phyloP scores from a whole-genome alignment of 2,329 filamentous ascomycete species.

The Cryoendolithus antarcticus region DNA sequence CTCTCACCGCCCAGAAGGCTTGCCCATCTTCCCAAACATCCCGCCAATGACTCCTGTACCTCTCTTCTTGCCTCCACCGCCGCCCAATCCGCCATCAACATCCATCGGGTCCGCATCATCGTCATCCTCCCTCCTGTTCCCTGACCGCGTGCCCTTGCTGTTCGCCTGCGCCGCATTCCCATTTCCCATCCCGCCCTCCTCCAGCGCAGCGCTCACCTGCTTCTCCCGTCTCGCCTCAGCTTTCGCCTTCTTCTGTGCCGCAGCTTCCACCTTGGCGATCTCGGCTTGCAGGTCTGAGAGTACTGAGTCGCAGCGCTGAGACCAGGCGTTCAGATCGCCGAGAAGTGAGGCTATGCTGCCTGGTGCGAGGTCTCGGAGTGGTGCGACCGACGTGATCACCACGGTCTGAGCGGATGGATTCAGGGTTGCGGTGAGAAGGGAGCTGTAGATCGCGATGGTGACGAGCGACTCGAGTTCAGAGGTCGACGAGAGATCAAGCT shows the following conservation, averaged over 20 bases:
- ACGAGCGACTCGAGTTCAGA: constrained; percentile 75
- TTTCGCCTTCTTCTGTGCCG: constrained; percentile 29
- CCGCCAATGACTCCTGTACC: constrained; percentile 1
- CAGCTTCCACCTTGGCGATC: constrained; percentile 50
- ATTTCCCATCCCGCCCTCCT: constrained; percentile 9
- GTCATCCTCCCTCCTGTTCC: constrained; percentile 7
- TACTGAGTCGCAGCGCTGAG: constrained; percentile 60
- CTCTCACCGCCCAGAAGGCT: background rate
- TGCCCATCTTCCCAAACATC: constrained; percentile 4
- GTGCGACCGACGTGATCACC: constrained; percentile 65
- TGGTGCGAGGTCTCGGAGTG: constrained; percentile 74
- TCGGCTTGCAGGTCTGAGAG: constrained; percentile 65
- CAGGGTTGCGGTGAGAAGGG: constrained; percentile 68
- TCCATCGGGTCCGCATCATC: constrained; percentile 23
- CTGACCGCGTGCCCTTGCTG: constrained; percentile 6
- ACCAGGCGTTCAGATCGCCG: constrained; percentile 59
- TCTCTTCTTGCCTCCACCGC: constrained; percentile 6
- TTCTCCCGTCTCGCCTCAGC: constrained; percentile 29
- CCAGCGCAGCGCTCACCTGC: constrained; percentile 24
- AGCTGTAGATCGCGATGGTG: constrained; percentile 76
- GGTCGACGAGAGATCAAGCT: constrained; percentile 55
- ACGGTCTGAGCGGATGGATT: constrained; percentile 66
- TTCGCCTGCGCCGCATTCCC: constrained; percentile 7
- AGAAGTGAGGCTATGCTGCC: constrained; percentile 59
- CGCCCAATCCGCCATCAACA: constrained; percentile 14